Base-by-base conservation (phyloP, 2,329 filamentous ascomycete genomes). In the Cadophora gregata region DNA sequence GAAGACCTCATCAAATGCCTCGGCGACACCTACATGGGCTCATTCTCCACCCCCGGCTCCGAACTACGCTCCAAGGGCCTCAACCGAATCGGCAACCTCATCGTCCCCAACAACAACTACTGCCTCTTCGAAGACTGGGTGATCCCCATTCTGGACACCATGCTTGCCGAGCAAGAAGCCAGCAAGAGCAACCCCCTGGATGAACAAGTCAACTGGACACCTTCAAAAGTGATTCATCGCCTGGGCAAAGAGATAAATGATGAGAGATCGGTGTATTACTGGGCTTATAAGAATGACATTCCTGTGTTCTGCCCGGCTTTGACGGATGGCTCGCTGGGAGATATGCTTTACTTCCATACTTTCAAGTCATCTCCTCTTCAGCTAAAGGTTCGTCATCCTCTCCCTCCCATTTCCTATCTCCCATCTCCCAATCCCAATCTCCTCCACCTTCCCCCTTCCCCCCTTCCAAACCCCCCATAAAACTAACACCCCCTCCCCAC, bases 1-100 rank as follows among this genome's bases (percentile, higher is more conserved):
- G 96, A 99, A 78, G 96, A 99, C 79, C 89, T 99, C 66, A 99
- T 99, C 85, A 99, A 99, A 82, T 99, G 96, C 75, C 88, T 99
- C 2, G 96, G 91, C 12, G 90, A 93, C 62, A 99, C 96, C 0
- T 99, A 97, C 79, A 88, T 98, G 77, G 93, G 93, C 53, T 90
- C 92, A 1, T 99, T 98, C 80, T 87, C 85, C 61, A 89, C 92
- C 0, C 81, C 86, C 0, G 96, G 96, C 16, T 90, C 91, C 9
- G 86, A 88, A 0, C 85, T 99, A 25, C 92, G 96, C 47, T 86
- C 88, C 69, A 91, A 93, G 77, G 96, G 96, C 10, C 86, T 98
- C 75, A 99, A 99, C 80, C 89, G 96, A 36, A 98, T 99, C 74
- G 96, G 96, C 61, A 98, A 99, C 76, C 85, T 99, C 1, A 85